Conservation (phyloP, 805 yeast genomes). For the Scheffersomyces coipomensis region DNA sequence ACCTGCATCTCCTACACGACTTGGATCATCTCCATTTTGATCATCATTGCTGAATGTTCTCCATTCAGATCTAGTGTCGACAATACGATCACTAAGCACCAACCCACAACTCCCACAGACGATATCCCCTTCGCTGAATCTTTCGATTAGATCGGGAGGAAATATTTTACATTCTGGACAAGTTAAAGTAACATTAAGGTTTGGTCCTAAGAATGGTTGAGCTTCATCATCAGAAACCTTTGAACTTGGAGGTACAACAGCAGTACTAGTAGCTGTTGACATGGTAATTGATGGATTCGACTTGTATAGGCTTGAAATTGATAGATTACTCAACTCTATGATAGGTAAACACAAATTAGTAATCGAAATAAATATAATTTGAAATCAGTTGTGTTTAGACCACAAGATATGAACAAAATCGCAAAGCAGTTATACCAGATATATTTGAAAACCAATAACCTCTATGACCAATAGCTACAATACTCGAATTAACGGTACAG, state of each 20-base stretch:
- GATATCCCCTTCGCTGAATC: conserved; percentile 96
- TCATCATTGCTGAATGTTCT: conserved; percentile 97
- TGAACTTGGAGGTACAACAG: neutral
- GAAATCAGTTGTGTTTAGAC: no score
- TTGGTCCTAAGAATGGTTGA: conserved; percentile 58
- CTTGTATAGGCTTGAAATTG: no score
- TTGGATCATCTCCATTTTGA: conserved; percentile 96
- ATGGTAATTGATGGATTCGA: neutral
- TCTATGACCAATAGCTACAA: no score
- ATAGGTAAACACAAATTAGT: no score
- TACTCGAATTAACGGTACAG: conserved; percentile 1
- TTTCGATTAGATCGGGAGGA: conserved; percentile 93
- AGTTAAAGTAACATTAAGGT: conserved; percentile 82
- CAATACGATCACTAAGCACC: conserved; percentile 86
- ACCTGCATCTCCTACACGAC: conserved; percentile 98
- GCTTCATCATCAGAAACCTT: conserved; percentile 7
- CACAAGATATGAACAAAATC: no score
- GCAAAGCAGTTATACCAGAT: no score
- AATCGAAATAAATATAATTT: no score
- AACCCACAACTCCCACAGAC: conserved; percentile 98
- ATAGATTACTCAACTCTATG: no score
- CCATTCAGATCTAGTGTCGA: conserved; percentile 97
- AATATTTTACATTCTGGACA: conserved; percentile 96
- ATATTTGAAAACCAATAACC: no score
- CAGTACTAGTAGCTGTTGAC: neutral